Base-by-base conservation (phyloP, 2,329 filamentous ascomycete genomes). In the Elsinoe perseae region DNA sequence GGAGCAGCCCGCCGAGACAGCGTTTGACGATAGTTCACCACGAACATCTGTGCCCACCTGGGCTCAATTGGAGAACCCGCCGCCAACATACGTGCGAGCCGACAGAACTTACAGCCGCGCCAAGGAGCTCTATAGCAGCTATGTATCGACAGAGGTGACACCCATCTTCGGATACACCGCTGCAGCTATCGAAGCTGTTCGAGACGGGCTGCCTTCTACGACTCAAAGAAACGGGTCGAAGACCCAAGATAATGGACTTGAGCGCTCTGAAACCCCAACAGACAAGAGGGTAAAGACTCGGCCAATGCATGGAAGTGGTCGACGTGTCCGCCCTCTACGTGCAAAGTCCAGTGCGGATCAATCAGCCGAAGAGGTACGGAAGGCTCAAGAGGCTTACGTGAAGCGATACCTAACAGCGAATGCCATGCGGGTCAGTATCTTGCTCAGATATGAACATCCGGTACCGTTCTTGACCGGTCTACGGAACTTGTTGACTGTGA, bases 381-480 rank as follows among this genome's bases (percentile, higher is more conserved):
- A 30, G 28, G 28, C 28, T 12, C 23, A 28, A 25, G 18, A 46
- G 21, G 42, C 42, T 12, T 46, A 46, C 21, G 42, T 46, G 8
- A 46, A 46, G 42, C 18, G 42, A 42, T 69, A 61, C 60, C 54
- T 69, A 16, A 63, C 64, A 14, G 67, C 67, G 5, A 58, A 68
- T 18, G 62, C 62, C 2, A 62, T 69, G 8, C 59, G 67, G 6
- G 65, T 64, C 55, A 63, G 59, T 10, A 66, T 68, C 20, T 25
- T 66, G 32, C 56, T 68, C 32, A 61, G 64, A 14, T 69, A 68
- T 54, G 63, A 67, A 56, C 63, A 65, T 43, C 63, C 63, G 6
- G 50, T 54, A 14, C 60, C 61, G 1, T 56, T 68, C 14, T 43
- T 68, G 44, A 60, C 59, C 42, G 65, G 60, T 20, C 48, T 68